Conservation (phyloP, 305 asterid species). For the Fraxinus latifolia region DNA sequence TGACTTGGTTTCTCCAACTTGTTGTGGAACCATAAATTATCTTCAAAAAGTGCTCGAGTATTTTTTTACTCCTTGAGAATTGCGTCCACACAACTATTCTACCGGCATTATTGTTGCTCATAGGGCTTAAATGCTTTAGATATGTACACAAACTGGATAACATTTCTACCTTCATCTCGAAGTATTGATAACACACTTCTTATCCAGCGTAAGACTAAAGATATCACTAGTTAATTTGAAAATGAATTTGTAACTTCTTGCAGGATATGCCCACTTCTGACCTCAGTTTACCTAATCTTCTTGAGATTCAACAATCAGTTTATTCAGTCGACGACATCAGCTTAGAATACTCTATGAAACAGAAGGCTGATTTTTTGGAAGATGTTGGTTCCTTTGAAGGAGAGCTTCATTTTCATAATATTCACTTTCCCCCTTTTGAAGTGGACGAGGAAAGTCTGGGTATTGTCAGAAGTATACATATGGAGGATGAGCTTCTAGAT, state of each 20-base stretch:
- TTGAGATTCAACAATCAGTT: conserved; percentile 52
- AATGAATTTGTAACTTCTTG: conserved; percentile 25
- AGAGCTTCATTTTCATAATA: conserved; percentile 27
- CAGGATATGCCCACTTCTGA: conserved; percentile 62
- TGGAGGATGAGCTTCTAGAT: conserved; percentile 41
- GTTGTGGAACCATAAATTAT: conserved; percentile 6
- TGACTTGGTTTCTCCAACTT: background rate
- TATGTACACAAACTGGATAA: background rate
- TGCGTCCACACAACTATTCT: background rate
- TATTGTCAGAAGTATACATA: conserved; percentile 31
- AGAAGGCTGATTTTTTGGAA: conserved; percentile 46
- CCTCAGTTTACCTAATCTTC: conserved; percentile 41
- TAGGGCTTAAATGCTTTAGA: background rate
- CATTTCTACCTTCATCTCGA: background rate
- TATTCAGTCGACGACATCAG: conserved; percentile 57
- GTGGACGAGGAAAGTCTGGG: conserved; percentile 54
- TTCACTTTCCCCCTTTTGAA: conserved; percentile 64
- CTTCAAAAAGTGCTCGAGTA: conserved; percentile 5
- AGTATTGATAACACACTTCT: background rate
- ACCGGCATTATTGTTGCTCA: conserved; percentile 10
- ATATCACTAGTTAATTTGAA: conserved; percentile 15
- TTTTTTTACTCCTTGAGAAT: conserved; percentile 14
- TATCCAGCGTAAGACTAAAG: conserved; percentile 4
- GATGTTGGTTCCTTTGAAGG: conserved; percentile 50
- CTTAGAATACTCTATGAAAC: conserved; percentile 39